These are phyloP conservation scores for Pharus latifolius DNA, from an alignment of 176 grass and related monocot species.

Conservation along the genomic window DNA sequence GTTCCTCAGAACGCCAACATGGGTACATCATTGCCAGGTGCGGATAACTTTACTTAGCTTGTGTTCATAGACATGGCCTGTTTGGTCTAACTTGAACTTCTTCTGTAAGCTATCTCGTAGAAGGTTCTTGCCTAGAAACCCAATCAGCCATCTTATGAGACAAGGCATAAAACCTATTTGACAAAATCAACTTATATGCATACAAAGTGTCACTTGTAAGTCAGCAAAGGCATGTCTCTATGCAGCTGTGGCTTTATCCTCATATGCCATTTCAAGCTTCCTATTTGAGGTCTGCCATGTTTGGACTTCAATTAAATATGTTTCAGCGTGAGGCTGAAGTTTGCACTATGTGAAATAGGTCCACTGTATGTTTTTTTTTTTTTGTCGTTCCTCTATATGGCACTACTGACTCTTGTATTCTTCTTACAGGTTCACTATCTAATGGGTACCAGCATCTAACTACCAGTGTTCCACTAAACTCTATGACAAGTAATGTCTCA, in stretches of 20 bases:
- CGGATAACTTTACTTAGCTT: conserved; percentile 16
- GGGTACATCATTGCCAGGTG: conserved; percentile 38
- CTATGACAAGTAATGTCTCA: conserved; percentile 40
- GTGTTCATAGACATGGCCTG: neutral
- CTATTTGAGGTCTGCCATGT: neutral
- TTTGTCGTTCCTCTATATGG: neutral
- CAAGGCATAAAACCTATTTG: neutral
- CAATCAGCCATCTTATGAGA: neutral
- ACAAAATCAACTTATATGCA: neutral
- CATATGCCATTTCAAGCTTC: neutral
- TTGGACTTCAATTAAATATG: conserved; percentile 1
- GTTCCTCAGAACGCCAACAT: conserved; percentile 52
- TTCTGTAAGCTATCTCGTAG: neutral
- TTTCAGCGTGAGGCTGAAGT: conserved; percentile 15
- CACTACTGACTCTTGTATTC: conserved; percentile 13
- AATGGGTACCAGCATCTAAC: conserved; percentile 66
- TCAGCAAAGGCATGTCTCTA: neutral
- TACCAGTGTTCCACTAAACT: conserved; percentile 45
- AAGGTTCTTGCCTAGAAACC: neutral
- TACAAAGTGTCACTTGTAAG: neutral
- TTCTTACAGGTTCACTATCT: conserved; percentile 45
- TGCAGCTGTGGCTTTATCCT: conserved; percentile 6
- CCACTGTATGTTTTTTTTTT: conserved; percentile 1
- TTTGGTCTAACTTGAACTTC: neutral
- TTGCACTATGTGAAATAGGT: neutral